phyloP scores from a whole-genome alignment of 495 filamentous ascomycete genomes.

The Parachaetomium inaequale region DNA sequence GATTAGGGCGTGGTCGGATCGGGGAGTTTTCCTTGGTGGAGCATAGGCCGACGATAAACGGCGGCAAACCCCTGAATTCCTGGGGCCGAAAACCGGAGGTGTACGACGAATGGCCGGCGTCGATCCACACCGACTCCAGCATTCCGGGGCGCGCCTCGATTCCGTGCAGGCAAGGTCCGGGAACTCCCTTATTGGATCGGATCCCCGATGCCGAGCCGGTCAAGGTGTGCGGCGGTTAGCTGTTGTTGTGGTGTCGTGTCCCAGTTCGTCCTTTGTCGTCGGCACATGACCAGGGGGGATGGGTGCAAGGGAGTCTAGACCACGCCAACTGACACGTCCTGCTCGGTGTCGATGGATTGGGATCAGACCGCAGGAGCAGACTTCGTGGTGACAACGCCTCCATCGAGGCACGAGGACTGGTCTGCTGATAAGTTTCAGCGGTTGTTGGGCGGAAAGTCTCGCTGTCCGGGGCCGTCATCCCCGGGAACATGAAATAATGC shows the following conservation, averaged over 20 bases:
- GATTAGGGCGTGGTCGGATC: constrained; percentile 2
- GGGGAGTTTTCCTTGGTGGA: constrained; percentile 3
- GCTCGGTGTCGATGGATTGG: neutral
- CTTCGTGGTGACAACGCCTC: neutral
- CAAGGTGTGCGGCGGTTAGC: neutral
- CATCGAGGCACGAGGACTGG: neutral
- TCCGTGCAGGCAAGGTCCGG: neutral
- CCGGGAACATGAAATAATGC: too few relatives aligned
- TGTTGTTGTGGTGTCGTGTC: neutral
- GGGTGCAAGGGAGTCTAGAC: neutral
- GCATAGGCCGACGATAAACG: constrained; percentile 16
- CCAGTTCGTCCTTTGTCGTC: neutral
- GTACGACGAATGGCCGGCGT: neutral
- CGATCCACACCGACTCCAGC: constrained; percentile 3
- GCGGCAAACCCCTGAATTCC: neutral
- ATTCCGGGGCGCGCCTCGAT: neutral
- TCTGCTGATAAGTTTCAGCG: neutral
- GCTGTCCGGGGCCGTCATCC: neutral
- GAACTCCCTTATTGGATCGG: neutral
- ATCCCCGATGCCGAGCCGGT: neutral
- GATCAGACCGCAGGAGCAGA: neutral
- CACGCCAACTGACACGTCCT: neutral
- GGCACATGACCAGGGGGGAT: constrained; percentile 9
- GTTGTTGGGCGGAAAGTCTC: neutral
- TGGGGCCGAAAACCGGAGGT: constrained; percentile 16